phyloP scores from a whole-genome alignment of 2,329 filamentous ascomycete genomes.

The Tolypocladium tundrense region DNA sequence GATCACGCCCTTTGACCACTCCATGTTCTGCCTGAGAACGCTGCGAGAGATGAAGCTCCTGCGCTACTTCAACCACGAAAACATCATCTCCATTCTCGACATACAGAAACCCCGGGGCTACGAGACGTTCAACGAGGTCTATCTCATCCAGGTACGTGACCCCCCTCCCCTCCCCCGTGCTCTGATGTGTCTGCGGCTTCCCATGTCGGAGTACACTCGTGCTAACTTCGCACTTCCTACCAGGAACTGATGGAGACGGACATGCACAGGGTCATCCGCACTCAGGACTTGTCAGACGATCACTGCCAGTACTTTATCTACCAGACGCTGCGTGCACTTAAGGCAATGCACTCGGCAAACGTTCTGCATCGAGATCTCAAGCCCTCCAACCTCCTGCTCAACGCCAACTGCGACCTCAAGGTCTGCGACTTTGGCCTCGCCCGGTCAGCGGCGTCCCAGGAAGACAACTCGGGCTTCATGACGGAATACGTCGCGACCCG shows the following conservation, averaged over 20 bases:
- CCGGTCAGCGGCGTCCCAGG: conserved; percentile 88
- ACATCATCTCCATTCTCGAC: conserved; percentile 98
- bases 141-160: conserved; percentile 81
- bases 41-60: conserved; percentile 98
- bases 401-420: conserved; percentile 98
- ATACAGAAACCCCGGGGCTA: conserved; percentile 97
- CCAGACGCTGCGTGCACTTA: conserved; percentile 92
- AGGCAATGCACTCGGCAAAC: conserved; percentile 99
- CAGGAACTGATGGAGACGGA: conserved; percentile 99
- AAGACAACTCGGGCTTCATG: conserved; percentile 99
- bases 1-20: conserved; percentile 98
- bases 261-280: conserved; percentile 98
- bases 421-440: conserved; percentile 98
- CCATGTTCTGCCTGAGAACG: conserved; percentile 95
- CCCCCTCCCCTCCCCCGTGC: background rate
- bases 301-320: conserved; percentile 99
- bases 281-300: conserved; percentile 95
- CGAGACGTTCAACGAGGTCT: conserved; percentile 93
- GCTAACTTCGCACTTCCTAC: background rate
- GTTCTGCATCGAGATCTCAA: conserved; percentile 96
- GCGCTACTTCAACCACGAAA: conserved; percentile 98
- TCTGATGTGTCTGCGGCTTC: background rate
- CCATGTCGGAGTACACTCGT: background rate
- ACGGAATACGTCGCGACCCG: conserved; percentile 99
- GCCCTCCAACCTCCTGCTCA: conserved; percentile 91